A percentile compares a stretch with the other conserved stretches of the same genome.
phyloP scores from a whole-genome alignment of 2,329 filamentous ascomycete genomes.

The Chaetomium olivaceum region DNA sequence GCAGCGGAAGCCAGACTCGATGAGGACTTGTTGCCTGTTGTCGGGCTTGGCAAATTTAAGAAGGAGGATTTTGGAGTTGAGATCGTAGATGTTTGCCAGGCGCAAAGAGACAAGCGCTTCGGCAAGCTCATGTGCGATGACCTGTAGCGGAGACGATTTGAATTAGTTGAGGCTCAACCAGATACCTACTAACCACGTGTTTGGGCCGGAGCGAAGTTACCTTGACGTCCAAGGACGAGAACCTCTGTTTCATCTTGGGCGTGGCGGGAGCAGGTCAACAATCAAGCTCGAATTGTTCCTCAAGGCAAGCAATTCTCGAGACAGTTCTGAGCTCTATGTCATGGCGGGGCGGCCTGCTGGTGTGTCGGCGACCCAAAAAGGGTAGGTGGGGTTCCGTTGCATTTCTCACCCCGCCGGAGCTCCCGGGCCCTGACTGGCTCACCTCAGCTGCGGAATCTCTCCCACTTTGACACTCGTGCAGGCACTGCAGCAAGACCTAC shows the following conservation, averaged over 20 bases:
- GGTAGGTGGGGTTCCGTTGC: slow-evolving; percentile 19
- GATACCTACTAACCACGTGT: neutral
- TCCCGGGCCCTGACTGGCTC: neutral
- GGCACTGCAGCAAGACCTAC: neutral
- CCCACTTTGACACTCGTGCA: neutral
- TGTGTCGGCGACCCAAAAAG: slow-evolving; percentile 7
- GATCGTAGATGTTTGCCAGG: slow-evolving; percentile 91
- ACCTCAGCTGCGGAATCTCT: neutral
- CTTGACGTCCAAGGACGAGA: slow-evolving; percentile 77
- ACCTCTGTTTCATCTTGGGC: slow-evolving; percentile 71
- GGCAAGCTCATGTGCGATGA: slow-evolving; percentile 91
- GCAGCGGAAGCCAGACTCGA: slow-evolving; percentile 94
- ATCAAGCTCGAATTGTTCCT: neutral
- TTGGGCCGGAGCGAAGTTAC: slow-evolving; percentile 38
- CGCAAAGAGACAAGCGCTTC: slow-evolving; percentile 73
- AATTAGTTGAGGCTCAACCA: neutral
- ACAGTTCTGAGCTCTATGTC: slow-evolving; percentile 10
- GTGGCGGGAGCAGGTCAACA: neutral
- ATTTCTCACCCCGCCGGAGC: neutral
- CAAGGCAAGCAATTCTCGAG: neutral
- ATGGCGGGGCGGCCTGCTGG: slow-evolving; percentile 20
- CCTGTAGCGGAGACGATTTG: slow-evolving; percentile 50
- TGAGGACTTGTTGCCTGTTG: slow-evolving; percentile 82
- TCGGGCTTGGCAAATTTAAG: slow-evolving; percentile 93
- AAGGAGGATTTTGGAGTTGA: slow-evolving; percentile 92